A percentile compares a stretch with the other conserved stretches of the same genome.
phyloP scores from a whole-genome alignment of 805 yeast species.

The Starmerella floris region DNA sequence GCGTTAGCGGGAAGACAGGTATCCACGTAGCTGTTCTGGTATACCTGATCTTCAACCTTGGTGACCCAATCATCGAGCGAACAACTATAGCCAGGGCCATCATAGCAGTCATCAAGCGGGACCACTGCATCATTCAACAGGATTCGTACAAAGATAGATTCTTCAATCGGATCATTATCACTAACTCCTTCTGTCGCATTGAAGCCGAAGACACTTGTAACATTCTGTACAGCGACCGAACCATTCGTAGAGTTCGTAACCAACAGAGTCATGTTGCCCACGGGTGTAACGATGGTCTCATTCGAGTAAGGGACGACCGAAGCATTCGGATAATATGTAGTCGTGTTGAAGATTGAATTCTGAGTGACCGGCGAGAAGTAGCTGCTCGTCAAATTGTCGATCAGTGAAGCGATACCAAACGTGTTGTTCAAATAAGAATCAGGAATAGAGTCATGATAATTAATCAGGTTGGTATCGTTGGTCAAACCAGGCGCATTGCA shows the following conservation, averaged over 20 bases:
- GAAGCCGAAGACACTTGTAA: constrained; percentile 7
- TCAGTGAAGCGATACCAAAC: constrained; percentile 2
- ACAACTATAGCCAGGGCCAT: constrained; percentile 45
- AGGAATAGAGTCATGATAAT: constrained; percentile 7
- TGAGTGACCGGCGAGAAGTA: constrained; percentile 8
- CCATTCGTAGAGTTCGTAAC: neutral
- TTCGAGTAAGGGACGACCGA: neutral
- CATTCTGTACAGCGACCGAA: constrained; percentile 1
- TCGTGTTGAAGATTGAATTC: constrained; percentile 1
- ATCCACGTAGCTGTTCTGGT: constrained; percentile 8
- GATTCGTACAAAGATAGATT: constrained; percentile 34
- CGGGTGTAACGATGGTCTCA: constrained; percentile 4
- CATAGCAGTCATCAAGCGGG: constrained; percentile 36
- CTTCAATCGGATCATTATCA: neutral
- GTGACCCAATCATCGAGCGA: constrained; percentile 26
- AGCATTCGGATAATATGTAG: neutral
- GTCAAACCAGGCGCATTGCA: constrained; percentile 26
- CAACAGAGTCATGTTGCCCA: constrained; percentile 2
- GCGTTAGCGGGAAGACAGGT: constrained; percentile 9
- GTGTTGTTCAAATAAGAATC: constrained; percentile 10
- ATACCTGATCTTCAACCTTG: constrained; percentile 4
- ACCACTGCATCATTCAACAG: constrained; percentile 43
- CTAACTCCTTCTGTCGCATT: constrained; percentile 5
- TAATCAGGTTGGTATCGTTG: constrained; percentile 9
- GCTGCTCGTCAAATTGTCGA: constrained; percentile 21